Conservation (phyloP, 805 yeast genomes). For the Candida morakotiae region DNA sequence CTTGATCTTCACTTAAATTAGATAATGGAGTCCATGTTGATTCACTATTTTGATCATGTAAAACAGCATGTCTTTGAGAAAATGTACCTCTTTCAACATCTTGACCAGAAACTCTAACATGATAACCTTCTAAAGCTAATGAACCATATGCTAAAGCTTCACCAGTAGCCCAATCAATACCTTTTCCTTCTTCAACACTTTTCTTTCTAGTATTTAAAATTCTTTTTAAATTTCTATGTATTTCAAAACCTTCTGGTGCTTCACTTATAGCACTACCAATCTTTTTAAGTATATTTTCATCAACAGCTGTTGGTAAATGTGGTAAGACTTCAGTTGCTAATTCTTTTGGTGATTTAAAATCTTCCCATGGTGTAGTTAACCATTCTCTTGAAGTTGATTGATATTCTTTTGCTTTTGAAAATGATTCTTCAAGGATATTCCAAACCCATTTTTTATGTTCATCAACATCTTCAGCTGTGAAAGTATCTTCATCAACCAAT, state of each 20-base stretch:
- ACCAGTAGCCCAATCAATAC: constrained; percentile 99
- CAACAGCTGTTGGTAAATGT: constrained; percentile 91
- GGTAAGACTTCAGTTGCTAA: constrained; percentile 94
- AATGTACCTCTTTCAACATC: constrained; percentile 99
- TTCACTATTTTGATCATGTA: constrained; percentile 93
- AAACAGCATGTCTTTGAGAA: constrained; percentile 98
- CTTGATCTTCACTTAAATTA: constrained; percentile 75
- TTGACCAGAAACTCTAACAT: constrained; percentile 97
- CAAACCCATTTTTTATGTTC: constrained; percentile 99
- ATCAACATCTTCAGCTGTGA: constrained; percentile 83
- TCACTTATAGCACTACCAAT: constrained; percentile 77
- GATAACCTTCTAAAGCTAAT: constrained; percentile 86
- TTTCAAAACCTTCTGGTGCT: constrained; percentile 83
- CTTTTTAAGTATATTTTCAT: constrained; percentile 62
- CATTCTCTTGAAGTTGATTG: constrained; percentile 92
- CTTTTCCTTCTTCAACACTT: constrained; percentile 82
- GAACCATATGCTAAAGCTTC: constrained; percentile 98
- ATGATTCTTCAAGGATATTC: constrained; percentile 88
- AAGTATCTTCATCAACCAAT: constrained; percentile 81
- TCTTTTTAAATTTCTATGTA: constrained; percentile 95
- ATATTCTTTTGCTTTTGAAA: constrained; percentile 83
- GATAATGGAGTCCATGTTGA: constrained; percentile 80
- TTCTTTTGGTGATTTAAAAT: constrained; percentile 95
- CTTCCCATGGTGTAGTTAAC: constrained; percentile 99
- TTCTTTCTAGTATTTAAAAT: constrained; percentile 85